A percentile compares a stretch with the other conserved stretches of the same genome.
Evolutionary conservation across 1,139 yeast genomes (phyloP).

Genomic region (Kodamaea anthophila): DNA sequence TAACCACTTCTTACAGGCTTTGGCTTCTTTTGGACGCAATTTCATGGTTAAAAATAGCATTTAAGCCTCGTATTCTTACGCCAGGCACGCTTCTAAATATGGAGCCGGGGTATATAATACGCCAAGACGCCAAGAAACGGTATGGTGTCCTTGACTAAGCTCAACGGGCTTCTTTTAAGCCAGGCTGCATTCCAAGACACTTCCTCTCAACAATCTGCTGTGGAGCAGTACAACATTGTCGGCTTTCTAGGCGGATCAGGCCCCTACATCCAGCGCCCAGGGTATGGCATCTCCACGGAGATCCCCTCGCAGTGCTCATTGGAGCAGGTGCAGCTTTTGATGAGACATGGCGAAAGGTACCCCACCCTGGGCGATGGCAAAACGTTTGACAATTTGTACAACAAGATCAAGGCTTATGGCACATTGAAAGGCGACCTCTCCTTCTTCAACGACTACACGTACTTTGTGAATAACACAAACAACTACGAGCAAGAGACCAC

Average conservation of each 20-base stretch:
- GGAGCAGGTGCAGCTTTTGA: slow-evolving; percentile 56
- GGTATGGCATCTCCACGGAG: slow-evolving; percentile 40
- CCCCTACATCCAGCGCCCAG: slow-evolving; percentile 41
- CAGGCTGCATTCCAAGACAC: slow-evolving; percentile 24
- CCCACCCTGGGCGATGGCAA: slow-evolving; percentile 27
- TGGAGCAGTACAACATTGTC: slow-evolving; percentile 35
- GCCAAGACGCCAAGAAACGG: neutral
- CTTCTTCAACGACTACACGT: slow-evolving; percentile 28
- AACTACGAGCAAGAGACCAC: slow-evolving; percentile 24
- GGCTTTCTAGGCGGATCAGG: slow-evolving; percentile 42
- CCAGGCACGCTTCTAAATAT: no score
- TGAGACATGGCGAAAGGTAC: slow-evolving; percentile 70
- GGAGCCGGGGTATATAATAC: no score
- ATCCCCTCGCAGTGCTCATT: slow-evolving; percentile 48
- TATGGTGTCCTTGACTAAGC: slow-evolving; percentile 1
- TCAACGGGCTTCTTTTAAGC: slow-evolving; percentile 22
- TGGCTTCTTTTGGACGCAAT: no score
- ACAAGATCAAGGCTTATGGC: slow-evolving; percentile 17
- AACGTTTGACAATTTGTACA: slow-evolving; percentile 12
- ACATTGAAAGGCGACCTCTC: slow-evolving; percentile 25
- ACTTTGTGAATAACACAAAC: slow-evolving; percentile 19
- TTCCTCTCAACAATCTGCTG: slow-evolving; percentile 31
- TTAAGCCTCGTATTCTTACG: no score
- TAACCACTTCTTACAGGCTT: no score
- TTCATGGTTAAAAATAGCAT: no score